Percentiles rank a stretch among this genome's conserved stretches.
Evolutionary conservation across 2,329 filamentous ascomycete species (phyloP).

Genomic region (Fusarium newnesense): DNA sequence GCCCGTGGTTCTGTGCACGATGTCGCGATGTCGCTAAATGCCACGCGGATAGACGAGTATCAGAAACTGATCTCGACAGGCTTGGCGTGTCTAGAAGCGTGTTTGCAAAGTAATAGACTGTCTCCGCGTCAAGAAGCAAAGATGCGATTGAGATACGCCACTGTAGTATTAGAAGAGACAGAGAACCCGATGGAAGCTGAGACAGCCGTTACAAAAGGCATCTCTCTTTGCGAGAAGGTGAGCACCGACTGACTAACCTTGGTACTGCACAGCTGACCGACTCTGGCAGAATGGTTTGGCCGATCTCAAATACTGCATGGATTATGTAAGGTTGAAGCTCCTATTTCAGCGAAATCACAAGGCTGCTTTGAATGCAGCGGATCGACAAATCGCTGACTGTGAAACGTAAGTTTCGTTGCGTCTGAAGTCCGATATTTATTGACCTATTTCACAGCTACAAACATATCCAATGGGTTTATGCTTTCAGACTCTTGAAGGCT

Average conservation of each 20-base stretch:
- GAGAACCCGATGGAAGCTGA: conserved; percentile 80
- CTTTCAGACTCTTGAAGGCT: conserved; percentile 78
- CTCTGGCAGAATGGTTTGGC: conserved; percentile 51
- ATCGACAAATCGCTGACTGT: conserved; percentile 74
- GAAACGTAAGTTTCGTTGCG: conserved; percentile 62
- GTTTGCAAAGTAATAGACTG: conserved; percentile 69
- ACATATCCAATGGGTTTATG: conserved; percentile 79
- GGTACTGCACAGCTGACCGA: conserved; percentile 41
- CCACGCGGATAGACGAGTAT: conserved; percentile 69
- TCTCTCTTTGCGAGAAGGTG: conserved; percentile 74
- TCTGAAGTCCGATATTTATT: conserved; percentile 1
- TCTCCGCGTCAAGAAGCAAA: conserved; percentile 75
- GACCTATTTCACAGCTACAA: conserved; percentile 61
- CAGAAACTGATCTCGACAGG: conserved; percentile 78
- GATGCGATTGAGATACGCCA: conserved; percentile 76
- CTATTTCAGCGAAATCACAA: conserved; percentile 77
- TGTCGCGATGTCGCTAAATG: conserved; percentile 51
- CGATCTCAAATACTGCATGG: conserved; percentile 81
- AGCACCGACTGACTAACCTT: conserved; percentile 27
- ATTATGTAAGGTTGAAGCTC: conserved; percentile 76
- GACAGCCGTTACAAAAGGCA: conserved; percentile 76
- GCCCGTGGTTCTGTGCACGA: conserved; percentile 67
- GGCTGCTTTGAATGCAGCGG: conserved; percentile 77
- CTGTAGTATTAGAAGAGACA: conserved; percentile 78
- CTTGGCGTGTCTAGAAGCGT: conserved; percentile 76